Percentiles rank a stretch among this genome's conserved stretches.
These are phyloP conservation scores for Alloascoidea africana DNA, from an alignment of 805 yeast species.

Conservation along the genomic window DNA sequence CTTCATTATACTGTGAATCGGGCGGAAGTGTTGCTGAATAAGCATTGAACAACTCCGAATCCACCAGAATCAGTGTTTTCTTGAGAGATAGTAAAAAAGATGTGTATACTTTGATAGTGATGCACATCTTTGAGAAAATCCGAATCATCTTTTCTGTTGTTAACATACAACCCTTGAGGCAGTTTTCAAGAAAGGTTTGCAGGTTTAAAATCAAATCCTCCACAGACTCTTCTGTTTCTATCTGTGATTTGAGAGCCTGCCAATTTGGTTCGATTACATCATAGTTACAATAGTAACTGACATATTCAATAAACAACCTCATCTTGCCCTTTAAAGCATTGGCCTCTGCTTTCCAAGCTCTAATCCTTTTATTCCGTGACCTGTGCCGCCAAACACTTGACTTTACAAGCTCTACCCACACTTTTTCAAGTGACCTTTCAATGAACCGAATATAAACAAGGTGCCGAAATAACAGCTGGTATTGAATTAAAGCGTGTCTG, in stretches of 20 bases:
- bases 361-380: slow-evolving; percentile 26
- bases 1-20: slow-evolving; percentile 5
- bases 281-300: slow-evolving; percentile 37
- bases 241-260: slow-evolving; percentile 20
- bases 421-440: slow-evolving; percentile 39
- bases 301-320: slow-evolving; percentile 38
- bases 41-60: slow-evolving; percentile 27
- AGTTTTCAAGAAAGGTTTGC: slow-evolving; percentile 43
- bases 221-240: slow-evolving; percentile 20
- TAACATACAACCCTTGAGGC: slow-evolving; percentile 50
- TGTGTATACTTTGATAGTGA: slow-evolving; percentile 31
- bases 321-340: slow-evolving; percentile 26
- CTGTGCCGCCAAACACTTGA: slow-evolving; percentile 52
- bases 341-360: slow-evolving; percentile 17
- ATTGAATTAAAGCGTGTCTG: slow-evolving; percentile 56
- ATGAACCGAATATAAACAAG: slow-evolving; percentile 48
- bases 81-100: slow-evolving; percentile 35
- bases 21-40: slow-evolving; percentile 13
- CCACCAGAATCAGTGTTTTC: slow-evolving; percentile 34
- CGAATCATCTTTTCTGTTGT: slow-evolving; percentile 41
- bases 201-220: slow-evolving; percentile 29
- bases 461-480: slow-evolving; percentile 67
- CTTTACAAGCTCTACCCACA: slow-evolving; percentile 58
- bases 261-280: slow-evolving; percentile 48
- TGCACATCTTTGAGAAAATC: slow-evolving; percentile 28